phyloP scores from a whole-genome alignment of 495 filamentous ascomycete species.

The Aspergillus taichungensis region DNA sequence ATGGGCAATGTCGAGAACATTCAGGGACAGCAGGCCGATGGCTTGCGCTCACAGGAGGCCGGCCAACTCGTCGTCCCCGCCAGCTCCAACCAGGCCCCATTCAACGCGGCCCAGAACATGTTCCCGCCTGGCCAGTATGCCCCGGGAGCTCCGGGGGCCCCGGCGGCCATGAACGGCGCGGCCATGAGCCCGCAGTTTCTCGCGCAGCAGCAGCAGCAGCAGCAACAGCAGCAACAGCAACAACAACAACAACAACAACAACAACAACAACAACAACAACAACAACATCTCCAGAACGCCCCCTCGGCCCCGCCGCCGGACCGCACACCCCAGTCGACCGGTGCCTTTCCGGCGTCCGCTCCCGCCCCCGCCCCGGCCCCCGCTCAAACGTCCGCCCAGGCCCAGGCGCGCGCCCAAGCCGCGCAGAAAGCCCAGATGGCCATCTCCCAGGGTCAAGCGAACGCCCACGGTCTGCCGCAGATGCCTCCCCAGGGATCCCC shows the following conservation, averaged over 20 bases:
- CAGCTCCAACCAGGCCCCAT: constrained; percentile 40
- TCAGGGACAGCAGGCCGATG: constrained; percentile 54
- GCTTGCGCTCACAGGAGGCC: constrained; percentile 52
- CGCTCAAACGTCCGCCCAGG: constrained; percentile 30
- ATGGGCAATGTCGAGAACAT: constrained; percentile 47
- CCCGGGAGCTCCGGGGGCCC: constrained; percentile 27
- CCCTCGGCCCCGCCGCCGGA: constrained; percentile 35
- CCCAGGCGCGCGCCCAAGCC: constrained; percentile 35
- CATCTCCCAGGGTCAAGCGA: constrained; percentile 31
- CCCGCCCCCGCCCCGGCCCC: constrained; percentile 22
- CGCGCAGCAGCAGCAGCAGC: constrained; percentile 14
- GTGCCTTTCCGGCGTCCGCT: no score
- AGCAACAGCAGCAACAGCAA: no score
- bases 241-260: constrained; percentile 10
- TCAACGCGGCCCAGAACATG: constrained; percentile 28
- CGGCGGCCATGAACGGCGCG: constrained; percentile 29
- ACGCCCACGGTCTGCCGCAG: constrained; percentile 28
- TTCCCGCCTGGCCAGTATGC: constrained; percentile 21
- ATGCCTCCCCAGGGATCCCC: constrained; percentile 42
- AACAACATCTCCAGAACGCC: constrained; percentile 27
- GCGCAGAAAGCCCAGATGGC: constrained; percentile 43
- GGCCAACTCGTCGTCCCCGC: constrained; percentile 60
- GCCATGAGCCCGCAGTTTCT: constrained; percentile 34
- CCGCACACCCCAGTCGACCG: constrained; percentile 20
- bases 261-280: no score